Conservation (phyloP, 2,329 filamentous ascomycete genomes). For the Arthrocladium fulminans region DNA sequence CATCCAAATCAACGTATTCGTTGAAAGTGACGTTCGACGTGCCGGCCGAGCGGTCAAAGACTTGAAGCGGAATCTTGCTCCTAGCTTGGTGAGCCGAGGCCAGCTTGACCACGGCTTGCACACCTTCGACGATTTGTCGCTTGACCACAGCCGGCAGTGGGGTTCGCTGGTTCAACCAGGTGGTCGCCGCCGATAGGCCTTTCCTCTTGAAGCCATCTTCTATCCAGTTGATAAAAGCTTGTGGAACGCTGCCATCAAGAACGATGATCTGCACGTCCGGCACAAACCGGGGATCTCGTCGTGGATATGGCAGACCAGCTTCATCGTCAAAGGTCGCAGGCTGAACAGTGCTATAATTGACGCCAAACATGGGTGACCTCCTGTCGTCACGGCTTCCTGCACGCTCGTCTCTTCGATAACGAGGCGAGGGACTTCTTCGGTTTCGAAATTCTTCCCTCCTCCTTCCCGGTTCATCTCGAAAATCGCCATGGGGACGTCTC, state of each 20-base stretch:
- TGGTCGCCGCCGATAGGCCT: constrained; percentile 65
- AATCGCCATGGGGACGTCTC: constrained; percentile 37
- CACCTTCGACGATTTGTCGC: constrained; percentile 78
- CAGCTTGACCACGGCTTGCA: constrained; percentile 73
- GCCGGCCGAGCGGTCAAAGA: constrained; percentile 75
- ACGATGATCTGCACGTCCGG: constrained; percentile 86
- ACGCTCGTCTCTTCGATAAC: constrained; percentile 56
- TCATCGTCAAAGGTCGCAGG: constrained; percentile 53
- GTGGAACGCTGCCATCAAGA: constrained; percentile 44
- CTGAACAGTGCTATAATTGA: constrained; percentile 59
- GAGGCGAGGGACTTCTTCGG: constrained; percentile 50
- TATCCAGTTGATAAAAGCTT: constrained; percentile 75
- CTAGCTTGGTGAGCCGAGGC: constrained; percentile 59
- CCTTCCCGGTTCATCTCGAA: constrained; percentile 41
- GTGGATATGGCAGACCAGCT: constrained; percentile 60
- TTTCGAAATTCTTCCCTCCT: constrained; percentile 58
- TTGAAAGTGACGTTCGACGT: constrained; percentile 70
- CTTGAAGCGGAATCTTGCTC: constrained; percentile 68
- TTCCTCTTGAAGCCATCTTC: constrained; percentile 65
- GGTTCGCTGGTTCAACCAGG: constrained; percentile 69
- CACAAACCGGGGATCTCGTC: constrained; percentile 63
- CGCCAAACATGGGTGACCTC: constrained; percentile 58
- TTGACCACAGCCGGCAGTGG: constrained; percentile 71
- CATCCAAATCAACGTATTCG: constrained; percentile 76
- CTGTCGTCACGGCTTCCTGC: constrained; percentile 44